Base-by-base conservation (phyloP, 768 basidiomycete genomes). In the Calocera viscosa region DNA sequence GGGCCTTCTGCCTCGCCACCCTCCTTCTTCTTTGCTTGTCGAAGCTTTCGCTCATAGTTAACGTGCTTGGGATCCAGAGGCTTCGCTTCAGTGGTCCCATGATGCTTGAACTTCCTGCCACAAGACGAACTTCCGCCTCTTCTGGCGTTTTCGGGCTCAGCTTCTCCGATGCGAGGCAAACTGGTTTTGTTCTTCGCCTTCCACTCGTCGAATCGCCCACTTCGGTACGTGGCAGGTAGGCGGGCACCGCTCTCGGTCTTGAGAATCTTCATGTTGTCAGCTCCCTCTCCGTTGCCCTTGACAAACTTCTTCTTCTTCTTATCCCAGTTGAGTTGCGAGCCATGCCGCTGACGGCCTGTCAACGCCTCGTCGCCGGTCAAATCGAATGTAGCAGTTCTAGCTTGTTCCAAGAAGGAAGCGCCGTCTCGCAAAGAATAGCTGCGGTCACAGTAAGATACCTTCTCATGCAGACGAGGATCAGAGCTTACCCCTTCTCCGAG, bases 141-240 rank as follows among this genome's bases (percentile, higher is more conserved):
- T 10, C 69, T 69, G 12, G 75, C 69, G 16, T 72, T 72, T 33
- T 80, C 80, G 60, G 80, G 78, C 75, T 95, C 94, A 1, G 78
- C 80, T 74, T 96, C 94, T 22, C 94, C 94, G n/a, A 89, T 80
- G 67, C 83, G 83, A 0, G 94, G 94, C 38, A 97, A 75, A 68
- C 77, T 81, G n/a, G 84, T 77, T 40, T 83, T 86, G 64, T 81
- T 85, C 76, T 90, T 91, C 68, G 83, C 80, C 75, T 88, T 90
- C 96, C 96, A 99, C 74, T 95, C 93, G 66, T 95, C 91, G 75
- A 91, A 99, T 17, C 91, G 85, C 12, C 96, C 96, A 71, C 89
- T 92, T 65, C 90, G 87, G 77, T 93, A 99, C 11, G 87, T 87
- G 1, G 93, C 93, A 2, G 96, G 95, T 22, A 99, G 81, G 63